Evolutionary conservation across 2,329 filamentous ascomycete genomes (phyloP).

Genomic region (Alternaria novae-zelandiae): DNA sequence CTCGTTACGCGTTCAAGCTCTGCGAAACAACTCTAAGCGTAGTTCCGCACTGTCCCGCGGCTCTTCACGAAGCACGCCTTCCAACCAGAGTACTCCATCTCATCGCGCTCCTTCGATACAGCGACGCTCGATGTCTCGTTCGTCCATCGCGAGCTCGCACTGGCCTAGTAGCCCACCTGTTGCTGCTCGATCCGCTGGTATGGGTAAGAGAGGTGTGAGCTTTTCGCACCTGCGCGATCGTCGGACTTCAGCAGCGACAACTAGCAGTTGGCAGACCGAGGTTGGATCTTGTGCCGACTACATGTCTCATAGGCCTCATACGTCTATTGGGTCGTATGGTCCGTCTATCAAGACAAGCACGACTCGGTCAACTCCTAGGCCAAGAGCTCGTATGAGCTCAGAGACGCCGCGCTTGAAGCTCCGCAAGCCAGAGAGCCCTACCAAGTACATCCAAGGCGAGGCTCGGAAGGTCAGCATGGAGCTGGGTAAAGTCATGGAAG

Average conservation of each 20-base stretch:
- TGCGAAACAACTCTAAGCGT: constrained; percentile 42
- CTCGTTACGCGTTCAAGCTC: constrained; percentile 52
- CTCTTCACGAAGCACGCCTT: constrained; percentile 25
- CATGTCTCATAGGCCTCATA: constrained; percentile 29
- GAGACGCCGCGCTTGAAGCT: constrained; percentile 35
- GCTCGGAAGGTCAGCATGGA: constrained; percentile 82
- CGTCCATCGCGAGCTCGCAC: constrained; percentile 55
- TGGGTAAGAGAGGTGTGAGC: constrained; percentile 66
- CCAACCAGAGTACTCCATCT: constrained; percentile 39
- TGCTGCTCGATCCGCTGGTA: constrained; percentile 57
- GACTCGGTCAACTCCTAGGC: constrained; percentile 34
- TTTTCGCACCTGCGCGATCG: constrained; percentile 62
- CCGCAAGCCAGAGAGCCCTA: constrained; percentile 53
- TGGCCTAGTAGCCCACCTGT: constrained; percentile 58
- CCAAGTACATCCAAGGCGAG: constrained; percentile 72
- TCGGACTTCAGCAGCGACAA: constrained; percentile 52
- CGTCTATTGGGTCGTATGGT: constrained; percentile 29
- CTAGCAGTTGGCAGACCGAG: constrained; percentile 41
- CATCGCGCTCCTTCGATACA: constrained; percentile 30
- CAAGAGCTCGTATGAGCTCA: constrained; percentile 30
- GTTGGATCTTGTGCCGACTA: constrained; percentile 38
- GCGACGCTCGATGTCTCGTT: constrained; percentile 42
- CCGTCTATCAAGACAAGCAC: constrained; percentile 29
- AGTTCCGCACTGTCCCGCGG: constrained; percentile 41
- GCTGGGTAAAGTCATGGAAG: constrained; percentile 88